Base-by-base conservation (phyloP, 2,329 filamentous ascomycete species). In the Trichocomaceae sp. region DNA sequence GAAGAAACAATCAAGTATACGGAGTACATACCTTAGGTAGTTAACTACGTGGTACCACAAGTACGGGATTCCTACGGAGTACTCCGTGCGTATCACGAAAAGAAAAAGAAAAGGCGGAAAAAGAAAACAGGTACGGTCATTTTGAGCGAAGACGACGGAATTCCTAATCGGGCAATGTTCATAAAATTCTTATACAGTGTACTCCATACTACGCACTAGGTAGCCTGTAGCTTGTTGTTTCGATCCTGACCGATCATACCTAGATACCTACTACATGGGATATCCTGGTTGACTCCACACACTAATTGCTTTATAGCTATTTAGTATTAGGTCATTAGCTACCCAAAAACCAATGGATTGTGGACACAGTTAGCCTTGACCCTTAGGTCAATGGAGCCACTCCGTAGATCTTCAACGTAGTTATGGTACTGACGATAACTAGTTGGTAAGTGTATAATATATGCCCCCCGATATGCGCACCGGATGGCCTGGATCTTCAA, bases 1-100 rank as follows among this genome's bases (percentile, higher is more conserved):
- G 39, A 42, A 42, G 39, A 22, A 19, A 20, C 19, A n/a, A 22
- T 42, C 59, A 60, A 58, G 50, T 58, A 55, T 58, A 26, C 23
- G 23, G 4, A 26, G 23, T 26, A 26, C 7, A n/a, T n/a, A n/a
- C n/a, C n/a, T n/a, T n/a, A n/a, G n/a, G 23, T 26, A 26, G 23
- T 26, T 26, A 57, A 29, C 26, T 29, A 29, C 7, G 23, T 29
- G 7, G 5, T 29, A 26, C 26, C 57, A 55, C 6, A 5, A n/a
- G 2, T 19, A 19, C 20, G 54, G 49, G 52, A 46, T 3, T n/a
- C n/a, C n/a, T 26, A 26, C 7, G 23, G 23, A 31, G 17, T 20
- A 61, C n/a, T n/a, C n/a, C n/a, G n/a, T n/a, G n/a, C 10, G 29
- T 45, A 59, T 8, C 26, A 5, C 26, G 26, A 29, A 8, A 29